phyloP scores from a whole-genome alignment of 73 alveolate genomes.

The Paramecium tetraurelia region DNA sequence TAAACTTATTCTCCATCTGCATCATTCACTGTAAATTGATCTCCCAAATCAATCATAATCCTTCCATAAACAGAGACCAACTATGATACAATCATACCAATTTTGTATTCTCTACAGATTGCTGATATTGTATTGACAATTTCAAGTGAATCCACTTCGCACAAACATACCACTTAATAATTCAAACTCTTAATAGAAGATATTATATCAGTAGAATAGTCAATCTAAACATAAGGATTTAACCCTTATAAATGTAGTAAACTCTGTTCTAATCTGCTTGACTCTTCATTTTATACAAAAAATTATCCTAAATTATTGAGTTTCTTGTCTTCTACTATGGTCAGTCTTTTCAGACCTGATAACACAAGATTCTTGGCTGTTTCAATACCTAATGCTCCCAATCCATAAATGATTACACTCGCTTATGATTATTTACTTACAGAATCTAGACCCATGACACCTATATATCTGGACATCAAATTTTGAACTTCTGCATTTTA shows the following conservation, averaged over 20 bases:
- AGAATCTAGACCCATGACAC: constrained; percentile 98
- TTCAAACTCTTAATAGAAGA: constrained; percentile 46
- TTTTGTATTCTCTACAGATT: constrained; percentile 81
- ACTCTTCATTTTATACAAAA: constrained; percentile 83
- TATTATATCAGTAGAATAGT: constrained; percentile 61
- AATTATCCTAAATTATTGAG: constrained; percentile 69
- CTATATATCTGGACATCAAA: constrained; percentile 94
- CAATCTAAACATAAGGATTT: constrained; percentile 87
- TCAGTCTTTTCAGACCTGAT: constrained; percentile 88
- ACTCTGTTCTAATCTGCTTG: constrained; percentile 78
- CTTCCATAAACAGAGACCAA: constrained; percentile 85
- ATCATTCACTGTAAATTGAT: constrained; percentile 81
- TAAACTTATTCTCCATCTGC: constrained; percentile 88
- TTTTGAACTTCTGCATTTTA: constrained; percentile 87
- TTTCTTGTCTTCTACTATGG: constrained; percentile 80
- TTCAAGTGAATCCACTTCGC: constrained; percentile 74
- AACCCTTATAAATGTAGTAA: constrained; percentile 78
- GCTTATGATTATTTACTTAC: constrained; percentile 90
- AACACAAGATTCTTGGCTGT: constrained; percentile 91
- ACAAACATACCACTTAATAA: constrained; percentile 74
- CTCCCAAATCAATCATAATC: constrained; percentile 89
- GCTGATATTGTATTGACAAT: constrained; percentile 57
- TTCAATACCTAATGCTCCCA: constrained; percentile 92
- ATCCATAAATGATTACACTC: constrained; percentile 84
- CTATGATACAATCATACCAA: constrained; percentile 80